Base-by-base conservation (phyloP, 1,284 basidiomycete genomes). In the Caloboletus inedulis region DNA sequence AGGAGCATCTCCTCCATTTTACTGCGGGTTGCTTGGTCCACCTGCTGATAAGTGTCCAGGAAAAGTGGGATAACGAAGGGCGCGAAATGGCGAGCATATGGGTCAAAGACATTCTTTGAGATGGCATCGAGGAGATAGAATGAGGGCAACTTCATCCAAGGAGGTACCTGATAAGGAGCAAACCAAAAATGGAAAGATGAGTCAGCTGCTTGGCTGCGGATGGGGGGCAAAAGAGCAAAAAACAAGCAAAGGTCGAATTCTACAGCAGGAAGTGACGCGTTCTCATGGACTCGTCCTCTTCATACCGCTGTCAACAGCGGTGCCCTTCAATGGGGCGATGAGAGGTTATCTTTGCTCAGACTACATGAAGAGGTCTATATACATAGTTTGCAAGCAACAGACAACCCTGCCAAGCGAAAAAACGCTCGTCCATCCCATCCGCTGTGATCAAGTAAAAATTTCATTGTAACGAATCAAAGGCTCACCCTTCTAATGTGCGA, bases 61-160 rank as follows among this genome's bases (percentile, higher is more conserved):
- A 94, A 97, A 7, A 94, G 74, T 21, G 81, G 78, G 47, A 86
- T 84, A 53, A 93, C 85, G 63, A 91, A 80, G 6, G 83, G 78
- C 19, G 89, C 77, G 61, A 95, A 92, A 55, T 84, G 80, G 54
- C 84, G 82, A 25, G 91, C 89, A 72, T 96, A 98, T 13, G 94
- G 93, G 41, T 89, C 82, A 58, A 85, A 94, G 37, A 94, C 85
- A 73, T 97, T 97, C 73, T 98, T 98, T 47, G 90, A 91, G 56
- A 99, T 94, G 16, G 95, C 95, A 68, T 99, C 97, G 65, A 99
- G 79, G 12, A 98, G 81, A 70, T 99, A 99, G 62, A 98, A 91
- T 0, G 91, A 81, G 0, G 97, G 96, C 5, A 99, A 78, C 70
- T 98, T 96, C 79, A 91, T 87, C 73, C 85, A 86, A 13, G 89